Conservation (phyloP, 495 filamentous ascomycete species). For the Tuber calosporum region DNA sequence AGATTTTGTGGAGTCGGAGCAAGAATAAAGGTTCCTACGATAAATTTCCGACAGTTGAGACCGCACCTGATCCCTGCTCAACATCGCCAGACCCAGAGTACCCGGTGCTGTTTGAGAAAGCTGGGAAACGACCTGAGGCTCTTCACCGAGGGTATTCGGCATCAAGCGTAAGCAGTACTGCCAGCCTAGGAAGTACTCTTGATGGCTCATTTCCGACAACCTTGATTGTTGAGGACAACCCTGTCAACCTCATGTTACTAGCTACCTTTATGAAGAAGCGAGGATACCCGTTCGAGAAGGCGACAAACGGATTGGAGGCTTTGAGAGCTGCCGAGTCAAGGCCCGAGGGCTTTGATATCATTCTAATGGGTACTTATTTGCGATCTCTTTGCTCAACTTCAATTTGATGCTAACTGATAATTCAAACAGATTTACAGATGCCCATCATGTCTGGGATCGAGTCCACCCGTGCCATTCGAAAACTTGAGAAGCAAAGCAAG, state of each 20-base stretch:
- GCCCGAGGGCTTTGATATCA: slow-evolving; percentile 43
- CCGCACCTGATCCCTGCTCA: not conserved
- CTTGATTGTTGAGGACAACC: slow-evolving; percentile 48
- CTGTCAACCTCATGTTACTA: slow-evolving; percentile 47
- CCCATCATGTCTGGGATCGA: slow-evolving; percentile 63
- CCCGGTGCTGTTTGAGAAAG: not conserved
- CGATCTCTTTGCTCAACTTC: not conserved
- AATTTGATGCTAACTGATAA: slow-evolving; percentile 13
- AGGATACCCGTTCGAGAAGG: slow-evolving; percentile 49
- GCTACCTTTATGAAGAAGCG: slow-evolving; percentile 53
- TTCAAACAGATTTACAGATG: slow-evolving; percentile 59
- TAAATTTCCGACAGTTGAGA: not conserved
- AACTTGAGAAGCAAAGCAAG: slow-evolving; percentile 48
- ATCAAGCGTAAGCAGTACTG: not conserved
- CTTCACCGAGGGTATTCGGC: not conserved
- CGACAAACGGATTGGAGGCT: slow-evolving; percentile 55
- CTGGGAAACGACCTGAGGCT: not conserved
- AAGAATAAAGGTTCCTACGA: not conserved
- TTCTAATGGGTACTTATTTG: slow-evolving; percentile 45
- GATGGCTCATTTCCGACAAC: slow-evolving; percentile 20
- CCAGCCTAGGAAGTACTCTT: not conserved
- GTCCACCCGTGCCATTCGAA: slow-evolving; percentile 56
- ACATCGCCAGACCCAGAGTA: not conserved
- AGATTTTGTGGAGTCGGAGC: not conserved
- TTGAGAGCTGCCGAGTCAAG: slow-evolving; percentile 48